phyloP scores from a whole-genome alignment of 2,329 filamentous ascomycete species.

The Colletotrichum coccodes region DNA sequence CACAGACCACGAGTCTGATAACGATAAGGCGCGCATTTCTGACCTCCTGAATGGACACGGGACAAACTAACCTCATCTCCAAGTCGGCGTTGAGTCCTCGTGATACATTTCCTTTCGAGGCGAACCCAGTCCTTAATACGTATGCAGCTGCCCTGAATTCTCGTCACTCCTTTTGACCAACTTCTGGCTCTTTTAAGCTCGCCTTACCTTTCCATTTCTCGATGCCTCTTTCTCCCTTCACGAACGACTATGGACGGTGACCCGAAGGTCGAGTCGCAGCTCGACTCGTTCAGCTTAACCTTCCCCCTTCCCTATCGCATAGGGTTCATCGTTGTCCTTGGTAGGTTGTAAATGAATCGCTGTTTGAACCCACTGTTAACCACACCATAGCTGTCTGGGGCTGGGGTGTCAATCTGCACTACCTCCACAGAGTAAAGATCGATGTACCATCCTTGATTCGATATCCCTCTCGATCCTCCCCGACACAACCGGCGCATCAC shows the following conservation, averaged over 20 bases:
- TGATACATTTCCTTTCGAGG: neutral
- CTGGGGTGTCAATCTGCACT: conserved; percentile 93
- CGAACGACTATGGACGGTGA: conserved; percentile 74
- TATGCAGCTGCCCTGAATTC: conserved; percentile 17
- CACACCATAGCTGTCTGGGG: conserved; percentile 82
- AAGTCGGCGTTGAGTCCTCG: neutral
- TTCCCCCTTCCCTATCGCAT: conserved; percentile 92
- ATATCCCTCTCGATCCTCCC: conserved; percentile 80
- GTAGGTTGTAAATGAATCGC: conserved; percentile 57
- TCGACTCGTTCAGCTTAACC: conserved; percentile 88
- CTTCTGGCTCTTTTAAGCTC: conserved; percentile 5
- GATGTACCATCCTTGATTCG: conserved; percentile 88
- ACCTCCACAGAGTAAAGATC: conserved; percentile 82
- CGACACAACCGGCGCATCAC: conserved; percentile 79
- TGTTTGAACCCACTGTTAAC: conserved; percentile 7
- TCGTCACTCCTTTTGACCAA: conserved; percentile 23
- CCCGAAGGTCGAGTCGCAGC: conserved; percentile 73
- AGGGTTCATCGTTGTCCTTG: conserved; percentile 84
- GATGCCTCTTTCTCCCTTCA: conserved; percentile 23
- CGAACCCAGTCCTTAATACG: neutral
- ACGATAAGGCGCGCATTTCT: conserved; percentile 27
- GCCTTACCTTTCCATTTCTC: conserved; percentile 25
- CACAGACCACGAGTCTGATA: conserved; percentile 22
- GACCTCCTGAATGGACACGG: conserved; percentile 20
- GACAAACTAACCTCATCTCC: conserved; percentile 8